phyloP scores from a whole-genome alignment of 495 filamentous ascomycete species.

The Mycothermus thermophilus region DNA sequence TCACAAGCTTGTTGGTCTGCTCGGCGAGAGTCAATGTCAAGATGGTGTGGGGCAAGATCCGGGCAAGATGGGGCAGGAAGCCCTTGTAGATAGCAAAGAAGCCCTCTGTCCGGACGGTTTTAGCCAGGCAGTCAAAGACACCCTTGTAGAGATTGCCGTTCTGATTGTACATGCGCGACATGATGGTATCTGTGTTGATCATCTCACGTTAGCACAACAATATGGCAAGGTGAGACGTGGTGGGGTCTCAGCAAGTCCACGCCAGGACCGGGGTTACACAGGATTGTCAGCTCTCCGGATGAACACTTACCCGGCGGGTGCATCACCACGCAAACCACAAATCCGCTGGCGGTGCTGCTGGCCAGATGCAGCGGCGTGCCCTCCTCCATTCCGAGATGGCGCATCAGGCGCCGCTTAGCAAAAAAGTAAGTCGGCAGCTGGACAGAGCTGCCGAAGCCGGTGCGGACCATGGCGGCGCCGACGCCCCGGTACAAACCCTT shows the following conservation, averaged over 20 bases:
- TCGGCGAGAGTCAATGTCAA: conserved; percentile 86
- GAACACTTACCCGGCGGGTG: conserved; percentile 75
- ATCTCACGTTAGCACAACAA: conserved; percentile 39
- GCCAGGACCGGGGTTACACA: background rate
- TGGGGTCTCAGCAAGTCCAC: no score
- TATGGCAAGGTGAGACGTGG: background rate
- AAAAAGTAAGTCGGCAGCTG: conserved; percentile 98
- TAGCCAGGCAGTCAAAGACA: conserved; percentile 79
- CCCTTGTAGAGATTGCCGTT: conserved; percentile 89
- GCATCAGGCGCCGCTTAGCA: conserved; percentile 72
- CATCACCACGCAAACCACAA: conserved; percentile 97
- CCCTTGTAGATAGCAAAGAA: conserved; percentile 94
- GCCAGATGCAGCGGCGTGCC: conserved; percentile 79
- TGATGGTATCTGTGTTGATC: conserved; percentile 93
- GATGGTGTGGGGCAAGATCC: conserved; percentile 91
- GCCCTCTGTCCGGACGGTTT: conserved; percentile 86
- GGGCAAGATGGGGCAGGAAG: conserved; percentile 84
- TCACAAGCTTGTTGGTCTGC: conserved; percentile 87
- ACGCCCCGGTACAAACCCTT: conserved; percentile 79
- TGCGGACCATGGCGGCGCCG: conserved; percentile 89
- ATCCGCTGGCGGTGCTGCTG: conserved; percentile 79
- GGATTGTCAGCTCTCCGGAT: no score
- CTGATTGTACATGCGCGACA: conserved; percentile 98
- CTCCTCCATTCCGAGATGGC: conserved; percentile 77
- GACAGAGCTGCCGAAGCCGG: conserved; percentile 86